phyloP scores from a whole-genome alignment of 331 rosid genomes.

The Telfairia occidentalis region DNA sequence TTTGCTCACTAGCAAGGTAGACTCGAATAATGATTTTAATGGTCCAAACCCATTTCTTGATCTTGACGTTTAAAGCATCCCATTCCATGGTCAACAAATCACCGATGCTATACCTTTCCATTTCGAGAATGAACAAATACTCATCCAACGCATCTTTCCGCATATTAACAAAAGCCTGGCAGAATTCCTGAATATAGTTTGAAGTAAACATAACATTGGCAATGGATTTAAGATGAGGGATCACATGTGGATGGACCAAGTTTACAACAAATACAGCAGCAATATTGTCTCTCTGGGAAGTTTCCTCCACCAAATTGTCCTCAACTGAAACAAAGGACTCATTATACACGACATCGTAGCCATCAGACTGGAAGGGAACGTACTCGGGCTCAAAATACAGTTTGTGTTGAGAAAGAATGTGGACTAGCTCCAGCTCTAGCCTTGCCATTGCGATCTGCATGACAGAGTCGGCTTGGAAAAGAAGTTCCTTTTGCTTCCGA shows the following conservation, averaged over 20 bases:
- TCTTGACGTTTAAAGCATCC: slow-evolving; percentile 30
- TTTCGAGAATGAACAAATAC: slow-evolving; percentile 30
- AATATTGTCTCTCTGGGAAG: not conserved
- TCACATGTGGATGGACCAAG: slow-evolving; percentile 31
- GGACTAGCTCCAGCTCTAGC: slow-evolving; percentile 43
- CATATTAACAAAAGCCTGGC: slow-evolving; percentile 31
- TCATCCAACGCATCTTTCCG: slow-evolving; percentile 47
- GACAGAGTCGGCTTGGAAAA: slow-evolving; percentile 28
- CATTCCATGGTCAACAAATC: slow-evolving; percentile 41
- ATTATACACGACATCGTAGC: slow-evolving; percentile 25
- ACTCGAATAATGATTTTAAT: slow-evolving; percentile 37
- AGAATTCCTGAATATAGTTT: slow-evolving; percentile 43
- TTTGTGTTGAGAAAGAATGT: slow-evolving; percentile 41
- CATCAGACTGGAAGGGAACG: slow-evolving; percentile 32
- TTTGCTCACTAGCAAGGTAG: slow-evolving; percentile 42
- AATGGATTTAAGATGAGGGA: slow-evolving; percentile 41
- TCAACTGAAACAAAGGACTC: slow-evolving; percentile 35
- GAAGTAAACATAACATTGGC: slow-evolving; percentile 52
- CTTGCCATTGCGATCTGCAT: slow-evolving; percentile 45
- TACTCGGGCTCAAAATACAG: slow-evolving; percentile 37
- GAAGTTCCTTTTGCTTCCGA: slow-evolving; percentile 30
- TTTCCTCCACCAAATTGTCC: slow-evolving; percentile 25
- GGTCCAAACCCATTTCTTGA: slow-evolving; percentile 42
- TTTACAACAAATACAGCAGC: slow-evolving; percentile 18
- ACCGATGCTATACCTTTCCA: slow-evolving; percentile 39